Percentiles rank a stretch among this genome's conserved stretches.
These are phyloP conservation scores for Boletus sensibilis DNA, from an alignment of 768 basidiomycete genomes.

Conservation along the genomic window DNA sequence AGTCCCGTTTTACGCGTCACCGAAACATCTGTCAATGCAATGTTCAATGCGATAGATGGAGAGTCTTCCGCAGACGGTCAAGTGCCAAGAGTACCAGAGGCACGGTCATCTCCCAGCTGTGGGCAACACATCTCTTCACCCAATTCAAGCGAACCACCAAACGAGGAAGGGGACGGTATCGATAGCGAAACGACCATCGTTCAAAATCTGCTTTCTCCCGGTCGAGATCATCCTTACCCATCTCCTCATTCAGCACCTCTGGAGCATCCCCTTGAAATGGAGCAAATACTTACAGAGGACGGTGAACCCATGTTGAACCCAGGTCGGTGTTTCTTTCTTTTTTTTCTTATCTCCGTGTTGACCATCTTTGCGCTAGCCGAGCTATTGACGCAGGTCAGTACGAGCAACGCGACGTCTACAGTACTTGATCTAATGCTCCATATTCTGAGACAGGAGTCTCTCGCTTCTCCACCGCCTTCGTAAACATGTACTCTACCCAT, in stretches of 20 bases:
- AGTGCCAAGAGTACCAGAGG: conserved; percentile 5
- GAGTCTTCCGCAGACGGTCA: conserved; percentile 19
- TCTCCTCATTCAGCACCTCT: conserved; percentile 22
- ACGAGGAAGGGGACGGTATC: conserved; percentile 4
- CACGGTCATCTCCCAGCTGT: conserved; percentile 5
- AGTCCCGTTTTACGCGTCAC: conserved; percentile 21
- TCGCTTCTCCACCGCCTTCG: conserved; percentile 66
- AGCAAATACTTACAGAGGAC: conserved; percentile 60
- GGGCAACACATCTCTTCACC: conserved; percentile 8
- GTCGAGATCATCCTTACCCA: conserved; percentile 27
- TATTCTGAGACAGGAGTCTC: conserved; percentile 49
- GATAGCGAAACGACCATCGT: conserved; percentile 16
- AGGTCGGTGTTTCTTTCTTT: conserved; percentile 40
- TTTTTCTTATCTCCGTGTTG: conserved; percentile 1
- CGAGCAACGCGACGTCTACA: conserved; percentile 7
- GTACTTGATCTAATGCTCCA: conserved; percentile 32
- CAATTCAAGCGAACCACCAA: conserved; percentile 5
- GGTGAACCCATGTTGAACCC: conserved; percentile 68
- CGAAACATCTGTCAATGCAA: conserved; percentile 34
- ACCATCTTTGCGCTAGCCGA: conserved; percentile 39
- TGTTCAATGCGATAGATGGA: conserved; percentile 36
- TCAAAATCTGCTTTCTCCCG: conserved; percentile 23
- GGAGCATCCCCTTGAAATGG: conserved; percentile 45
- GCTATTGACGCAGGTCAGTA: conserved; percentile 58
- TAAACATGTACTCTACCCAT: conserved; percentile 33